Conservation (phyloP, 1,284 basidiomycete species). For the Porodaedalea pini region DNA sequence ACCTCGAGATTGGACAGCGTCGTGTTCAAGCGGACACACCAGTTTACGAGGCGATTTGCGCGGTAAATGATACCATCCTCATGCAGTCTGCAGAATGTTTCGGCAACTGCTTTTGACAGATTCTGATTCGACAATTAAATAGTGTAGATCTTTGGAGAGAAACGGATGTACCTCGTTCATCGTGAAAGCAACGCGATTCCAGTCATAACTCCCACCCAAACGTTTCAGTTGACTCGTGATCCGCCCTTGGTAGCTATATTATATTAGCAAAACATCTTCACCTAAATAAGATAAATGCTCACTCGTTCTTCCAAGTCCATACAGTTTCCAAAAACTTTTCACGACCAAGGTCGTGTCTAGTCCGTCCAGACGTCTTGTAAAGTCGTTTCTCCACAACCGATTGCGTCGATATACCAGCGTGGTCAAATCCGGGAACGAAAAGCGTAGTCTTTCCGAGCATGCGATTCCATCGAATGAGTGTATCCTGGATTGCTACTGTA, state of each 20-base stretch:
- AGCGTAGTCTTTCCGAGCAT: conserved; percentile 94
- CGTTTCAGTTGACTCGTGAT: conserved; percentile 90
- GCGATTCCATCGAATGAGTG: conserved; percentile 88
- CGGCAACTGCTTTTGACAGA: conserved; percentile 84
- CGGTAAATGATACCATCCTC: conserved; percentile 96
- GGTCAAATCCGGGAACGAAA: conserved; percentile 95
- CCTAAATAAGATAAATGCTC: conserved; percentile 29
- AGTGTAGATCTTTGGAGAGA: not conserved
- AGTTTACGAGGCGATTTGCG: conserved; percentile 96
- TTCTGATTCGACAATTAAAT: conserved; percentile 37
- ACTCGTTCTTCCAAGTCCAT: conserved; percentile 97
- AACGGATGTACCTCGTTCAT: conserved; percentile 77
- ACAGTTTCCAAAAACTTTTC: conserved; percentile 92
- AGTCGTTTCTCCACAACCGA: conserved; percentile 95
- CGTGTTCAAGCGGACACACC: conserved; percentile 96
- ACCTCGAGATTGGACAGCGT: conserved; percentile 98
- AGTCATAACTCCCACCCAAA: conserved; percentile 93
- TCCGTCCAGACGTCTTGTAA: conserved; percentile 80
- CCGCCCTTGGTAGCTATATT: conserved; percentile 39
- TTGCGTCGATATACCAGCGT: conserved; percentile 98
- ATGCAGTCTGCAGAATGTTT: conserved; percentile 88
- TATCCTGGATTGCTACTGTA: conserved; percentile 91
- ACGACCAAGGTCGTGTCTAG: conserved; percentile 91
- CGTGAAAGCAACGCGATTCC: conserved; percentile 92
- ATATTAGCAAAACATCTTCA: conserved; percentile 30